These are phyloP conservation scores for Aspergillus ostianus DNA, from an alignment of 495 filamentous ascomycete genomes.

Conservation along the genomic window DNA sequence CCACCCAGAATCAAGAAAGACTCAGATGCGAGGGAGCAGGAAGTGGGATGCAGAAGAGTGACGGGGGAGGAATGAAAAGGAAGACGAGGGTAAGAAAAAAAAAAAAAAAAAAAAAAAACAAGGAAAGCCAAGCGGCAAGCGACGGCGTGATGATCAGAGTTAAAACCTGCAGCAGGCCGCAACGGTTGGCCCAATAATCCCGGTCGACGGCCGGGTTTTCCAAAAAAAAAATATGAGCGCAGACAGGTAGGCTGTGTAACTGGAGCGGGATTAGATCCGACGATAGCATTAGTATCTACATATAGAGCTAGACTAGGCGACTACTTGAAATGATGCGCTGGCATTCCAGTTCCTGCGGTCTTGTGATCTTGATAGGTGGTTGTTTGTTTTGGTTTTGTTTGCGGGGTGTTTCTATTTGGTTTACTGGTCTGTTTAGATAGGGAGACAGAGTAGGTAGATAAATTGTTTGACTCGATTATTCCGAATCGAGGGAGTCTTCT, in stretches of 20 bases:
- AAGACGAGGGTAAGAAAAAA: too few relatives aligned
- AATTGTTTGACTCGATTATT: neutral
- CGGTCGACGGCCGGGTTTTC: neutral
- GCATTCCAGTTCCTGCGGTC: neutral
- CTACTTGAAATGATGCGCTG: neutral
- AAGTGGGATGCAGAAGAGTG: conserved; percentile 5
- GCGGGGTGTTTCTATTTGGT: neutral
- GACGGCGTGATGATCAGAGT: neutral
- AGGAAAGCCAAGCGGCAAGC: conserved; percentile 2
- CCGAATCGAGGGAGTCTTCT: neutral
- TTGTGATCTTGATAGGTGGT: neutral
- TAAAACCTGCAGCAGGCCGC: neutral
- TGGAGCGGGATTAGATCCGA: neutral
- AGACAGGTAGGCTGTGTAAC: neutral
- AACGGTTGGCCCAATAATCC: neutral
- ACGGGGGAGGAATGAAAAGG: conserved; percentile 6
- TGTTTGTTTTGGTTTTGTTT: neutral
- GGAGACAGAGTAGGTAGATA: too few relatives aligned
- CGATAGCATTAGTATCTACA: neutral
- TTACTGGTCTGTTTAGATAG: neutral
- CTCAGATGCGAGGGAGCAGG: conserved; percentile 3
- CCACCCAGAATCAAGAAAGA: neutral
- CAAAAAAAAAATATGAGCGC: neutral
- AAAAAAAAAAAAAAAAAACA: conserved; percentile 3
- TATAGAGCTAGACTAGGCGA: too few relatives aligned